Base-by-base conservation (phyloP, 257 asterid genomes). In the Apocynum venetum region DNA sequence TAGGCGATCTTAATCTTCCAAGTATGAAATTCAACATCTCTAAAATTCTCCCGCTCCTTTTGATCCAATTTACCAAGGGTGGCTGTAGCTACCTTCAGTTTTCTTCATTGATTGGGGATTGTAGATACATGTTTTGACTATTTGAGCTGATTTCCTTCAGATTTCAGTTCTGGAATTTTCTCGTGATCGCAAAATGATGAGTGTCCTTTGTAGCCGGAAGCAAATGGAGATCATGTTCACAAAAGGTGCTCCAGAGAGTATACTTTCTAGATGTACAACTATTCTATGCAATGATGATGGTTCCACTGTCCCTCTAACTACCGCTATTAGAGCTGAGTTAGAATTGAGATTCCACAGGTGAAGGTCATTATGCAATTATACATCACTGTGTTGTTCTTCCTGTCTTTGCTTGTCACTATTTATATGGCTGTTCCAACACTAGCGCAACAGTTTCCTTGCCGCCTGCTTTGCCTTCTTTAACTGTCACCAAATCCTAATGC, bases 121-220 rank as follows among this genome's bases (percentile, higher is more conserved):
- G 0, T 59, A 49, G 65, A 14, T 61, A n/a, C 13, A 15, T 55
- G 15, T 56, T 31, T 60, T 75, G 44, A 51, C 64, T 74, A 72
- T 78, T 78, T 84, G 53, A 68, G 43, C 52, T 68, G 56, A 67
- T 83, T 12, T 74, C 84, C 69, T 85, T 83, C 87, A 96, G 99
- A 93, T 96, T 76, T 93, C 97, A 11, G 81, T 83, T 70, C 83
- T 96, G 89, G 99, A 96, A 82, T 96, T 96, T 89, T 91, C 97
- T 76, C 99, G 98, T 85, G 98, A 96, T 83, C 97, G 99, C 68
- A 96, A 96, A 82, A 90, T 96, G 99, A 96, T 96, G 99, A 96
- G 99, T 83, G 97, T 90, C 84, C 97, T 96, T 52, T 93, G 97
- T 89, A 90, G 88, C 90, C 91, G 93, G 82, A 96, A 93, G 89